Conservation (phyloP, 2,329 filamentous ascomycete species). For the Pestalotiopsis sp. region DNA sequence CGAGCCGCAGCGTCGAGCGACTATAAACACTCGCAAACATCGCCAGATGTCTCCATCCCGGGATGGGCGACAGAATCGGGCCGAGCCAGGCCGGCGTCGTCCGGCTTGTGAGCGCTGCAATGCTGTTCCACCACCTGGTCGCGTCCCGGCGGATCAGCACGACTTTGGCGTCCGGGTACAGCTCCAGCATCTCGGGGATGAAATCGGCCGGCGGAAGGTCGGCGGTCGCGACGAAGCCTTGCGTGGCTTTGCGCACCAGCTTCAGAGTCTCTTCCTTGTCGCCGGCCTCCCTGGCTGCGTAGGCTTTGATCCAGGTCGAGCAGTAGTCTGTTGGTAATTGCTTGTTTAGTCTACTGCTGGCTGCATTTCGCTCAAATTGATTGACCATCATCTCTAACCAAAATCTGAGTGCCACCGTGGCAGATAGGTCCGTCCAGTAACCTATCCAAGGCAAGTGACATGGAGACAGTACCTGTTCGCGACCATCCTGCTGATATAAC, state of each 20-base stretch:
- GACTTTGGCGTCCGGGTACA: constrained; percentile 42
- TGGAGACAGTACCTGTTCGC: constrained; percentile 15
- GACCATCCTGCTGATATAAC: constrained; percentile 18
- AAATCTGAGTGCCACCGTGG: constrained; percentile 16
- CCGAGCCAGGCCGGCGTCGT: constrained; percentile 3
- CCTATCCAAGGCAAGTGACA: constrained; percentile 15
- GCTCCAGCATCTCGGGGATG: constrained; percentile 35
- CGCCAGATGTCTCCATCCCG: constrained; percentile 2
- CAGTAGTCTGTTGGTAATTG: not conserved
- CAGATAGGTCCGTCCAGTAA: constrained; percentile 13
- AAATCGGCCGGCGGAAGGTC: constrained; percentile 40
- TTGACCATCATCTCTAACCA: constrained; percentile 9
- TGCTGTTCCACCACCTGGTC: constrained; percentile 28
- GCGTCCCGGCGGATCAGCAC: constrained; percentile 35
- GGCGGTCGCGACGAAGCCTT: constrained; percentile 42
- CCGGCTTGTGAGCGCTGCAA: constrained; percentile 6
- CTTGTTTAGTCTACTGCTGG: too few species aligned
- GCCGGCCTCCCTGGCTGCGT: not conserved
- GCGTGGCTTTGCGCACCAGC: constrained; percentile 27
- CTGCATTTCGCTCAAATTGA: not conserved
- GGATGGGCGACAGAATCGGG: not conserved
- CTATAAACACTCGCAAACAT: not conserved
- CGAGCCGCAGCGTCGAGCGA: constrained; percentile 17
- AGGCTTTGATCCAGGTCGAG: constrained; percentile 10
- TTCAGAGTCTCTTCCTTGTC: not conserved